Conservation (phyloP, 495 filamentous ascomycete species). For the Hypomontagnella monticulosa region DNA sequence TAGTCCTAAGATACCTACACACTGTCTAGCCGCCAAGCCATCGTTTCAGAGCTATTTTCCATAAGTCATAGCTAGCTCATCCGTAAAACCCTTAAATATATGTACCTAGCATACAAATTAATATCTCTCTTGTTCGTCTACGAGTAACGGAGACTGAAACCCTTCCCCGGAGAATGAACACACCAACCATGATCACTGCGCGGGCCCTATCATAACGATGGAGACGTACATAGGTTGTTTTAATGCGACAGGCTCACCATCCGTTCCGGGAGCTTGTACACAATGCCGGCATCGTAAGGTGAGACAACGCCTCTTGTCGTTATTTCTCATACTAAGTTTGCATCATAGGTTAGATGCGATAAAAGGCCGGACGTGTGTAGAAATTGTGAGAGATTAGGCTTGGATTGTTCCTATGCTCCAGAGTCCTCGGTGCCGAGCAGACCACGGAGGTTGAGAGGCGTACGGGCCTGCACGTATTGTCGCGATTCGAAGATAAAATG, state of each 20-base stretch:
- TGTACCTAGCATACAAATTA: no score
- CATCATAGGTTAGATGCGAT: slow-evolving; percentile 30
- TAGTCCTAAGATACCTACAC: no score
- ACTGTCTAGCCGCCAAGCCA: no score
- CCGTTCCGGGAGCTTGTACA: not conserved
- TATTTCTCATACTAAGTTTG: not conserved
- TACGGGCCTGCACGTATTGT: slow-evolving; percentile 13
- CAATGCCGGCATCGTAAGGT: slow-evolving; percentile 22
- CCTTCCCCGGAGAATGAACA: no score
- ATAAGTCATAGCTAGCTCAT: no score
- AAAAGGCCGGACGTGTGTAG: slow-evolving; percentile 13
- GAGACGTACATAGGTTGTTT: slow-evolving; percentile 8
- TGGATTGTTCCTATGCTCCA: slow-evolving; percentile 23
- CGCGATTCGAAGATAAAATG: slow-evolving; percentile 31
- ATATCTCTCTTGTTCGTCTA: no score
- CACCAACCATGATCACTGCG: no score
- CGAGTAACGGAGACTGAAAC: no score
- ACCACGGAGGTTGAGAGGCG: slow-evolving; percentile 1
- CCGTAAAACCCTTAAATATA: no score
- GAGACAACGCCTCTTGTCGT: not conserved
- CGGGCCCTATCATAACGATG: not conserved
- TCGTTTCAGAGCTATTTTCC: no score
- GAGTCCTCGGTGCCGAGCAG: not conserved
- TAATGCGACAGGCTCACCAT: slow-evolving; percentile 2
- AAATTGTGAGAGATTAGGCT: slow-evolving; percentile 25